Percentiles rank a stretch among this genome's conserved stretches.
These are phyloP conservation scores for Domatiomyces globalis DNA, from an alignment of 2,329 filamentous ascomycete species.

Conservation along the genomic window DNA sequence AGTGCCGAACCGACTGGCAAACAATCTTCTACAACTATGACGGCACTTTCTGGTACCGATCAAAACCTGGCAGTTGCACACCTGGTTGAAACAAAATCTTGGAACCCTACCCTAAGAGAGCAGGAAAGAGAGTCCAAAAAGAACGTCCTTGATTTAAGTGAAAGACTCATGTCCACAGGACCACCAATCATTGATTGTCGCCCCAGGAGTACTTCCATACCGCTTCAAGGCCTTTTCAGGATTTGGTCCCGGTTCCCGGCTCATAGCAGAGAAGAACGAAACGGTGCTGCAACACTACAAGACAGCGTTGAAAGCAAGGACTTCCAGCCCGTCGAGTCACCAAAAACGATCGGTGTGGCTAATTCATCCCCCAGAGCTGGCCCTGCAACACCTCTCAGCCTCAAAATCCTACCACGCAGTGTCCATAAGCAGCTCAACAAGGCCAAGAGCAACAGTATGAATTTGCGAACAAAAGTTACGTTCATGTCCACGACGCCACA, in stretches of 20 bases:
- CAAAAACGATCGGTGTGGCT: neutral
- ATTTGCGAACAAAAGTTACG: constrained; percentile 1
- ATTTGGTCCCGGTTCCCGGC: constrained; percentile 17
- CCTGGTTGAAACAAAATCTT: neutral
- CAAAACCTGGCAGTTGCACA: neutral
- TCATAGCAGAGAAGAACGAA: constrained; percentile 12
- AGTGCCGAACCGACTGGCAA: neutral
- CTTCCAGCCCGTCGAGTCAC: constrained; percentile 3
- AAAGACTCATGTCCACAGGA: constrained; percentile 4
- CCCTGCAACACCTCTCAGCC: neutral
- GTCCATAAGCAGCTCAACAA: constrained; percentile 3
- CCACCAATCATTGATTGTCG: neutral
- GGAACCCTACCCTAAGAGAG: neutral
- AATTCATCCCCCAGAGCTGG: neutral
- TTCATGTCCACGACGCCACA: neutral
- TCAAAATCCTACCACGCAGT: neutral
- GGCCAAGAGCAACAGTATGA: constrained; percentile 9
- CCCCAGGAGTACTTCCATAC: constrained; percentile 4
- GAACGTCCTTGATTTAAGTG: constrained; percentile 8
- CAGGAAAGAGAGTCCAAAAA: constrained; percentile 6
- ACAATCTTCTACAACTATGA: neutral
- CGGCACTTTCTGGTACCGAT: neutral
- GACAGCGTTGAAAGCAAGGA: constrained; percentile 13
- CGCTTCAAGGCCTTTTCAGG: constrained; percentile 10
- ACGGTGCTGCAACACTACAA: constrained; percentile 11